Conservation (phyloP, 768 basidiomycete genomes). For the Auriculariales sp. region DNA sequence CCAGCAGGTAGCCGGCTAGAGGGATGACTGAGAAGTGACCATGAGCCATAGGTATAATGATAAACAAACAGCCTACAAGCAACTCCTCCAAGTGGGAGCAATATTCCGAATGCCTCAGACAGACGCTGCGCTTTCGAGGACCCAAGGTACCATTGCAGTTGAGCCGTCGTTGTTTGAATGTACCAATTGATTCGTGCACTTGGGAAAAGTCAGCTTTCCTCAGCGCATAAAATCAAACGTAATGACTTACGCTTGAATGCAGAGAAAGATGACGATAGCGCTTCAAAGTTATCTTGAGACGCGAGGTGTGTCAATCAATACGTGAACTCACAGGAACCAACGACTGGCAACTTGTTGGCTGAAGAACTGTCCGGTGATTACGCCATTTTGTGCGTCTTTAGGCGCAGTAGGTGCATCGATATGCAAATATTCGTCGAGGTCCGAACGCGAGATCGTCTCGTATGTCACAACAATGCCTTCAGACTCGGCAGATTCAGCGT, state of each 20-base stretch:
- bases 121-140: conserved; percentile 13
- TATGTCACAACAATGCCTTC: not conserved
- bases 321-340: conserved; percentile 19
- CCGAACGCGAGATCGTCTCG: not conserved
- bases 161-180: conserved; percentile 17
- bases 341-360: conserved; percentile 14
- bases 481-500: not conserved
- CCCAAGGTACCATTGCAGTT: conserved; percentile 18
- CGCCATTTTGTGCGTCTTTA: conserved; percentile 5
- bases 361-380: conserved; percentile 15
- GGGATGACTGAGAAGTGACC: conserved; percentile 9
- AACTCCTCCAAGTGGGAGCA: conserved; percentile 22
- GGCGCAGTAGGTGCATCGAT: not conserved
- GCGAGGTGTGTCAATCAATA: no score
- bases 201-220: not conserved
- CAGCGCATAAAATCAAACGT: no score
- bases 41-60: conserved; percentile 15
- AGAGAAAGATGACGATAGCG: conserved; percentile 15
- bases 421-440: conserved; percentile 9
- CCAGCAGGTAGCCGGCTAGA: conserved; percentile 8
- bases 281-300: conserved; percentile 5
- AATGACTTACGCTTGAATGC: conserved; percentile 17
- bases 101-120: conserved; percentile 19
- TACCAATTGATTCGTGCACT: conserved; percentile 20
- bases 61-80: conserved; percentile 15